These are phyloP conservation scores for Mucor ambiguus DNA, from an alignment of 371 early-diverging fungal species.

Conservation along the genomic window DNA sequence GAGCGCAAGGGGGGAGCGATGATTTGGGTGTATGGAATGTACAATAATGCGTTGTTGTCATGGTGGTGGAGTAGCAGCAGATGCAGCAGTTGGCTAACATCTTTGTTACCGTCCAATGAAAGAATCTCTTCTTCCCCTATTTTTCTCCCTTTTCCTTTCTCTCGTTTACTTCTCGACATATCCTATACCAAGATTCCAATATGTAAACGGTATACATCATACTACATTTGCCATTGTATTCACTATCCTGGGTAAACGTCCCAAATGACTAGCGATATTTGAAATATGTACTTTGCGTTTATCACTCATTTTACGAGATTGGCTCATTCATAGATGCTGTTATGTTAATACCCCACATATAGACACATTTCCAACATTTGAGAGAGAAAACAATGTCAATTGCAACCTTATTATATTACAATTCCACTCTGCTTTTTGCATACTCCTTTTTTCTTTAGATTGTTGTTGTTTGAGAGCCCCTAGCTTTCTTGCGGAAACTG, in stretches of 20 bases:
- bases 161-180: neutral
- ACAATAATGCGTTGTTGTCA: neutral
- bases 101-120: neutral
- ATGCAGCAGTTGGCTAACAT: neutral
- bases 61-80: neutral
- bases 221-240: neutral
- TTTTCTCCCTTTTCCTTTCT: slow-evolving; percentile 5
- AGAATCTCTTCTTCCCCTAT: neutral
- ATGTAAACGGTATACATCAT: neutral
- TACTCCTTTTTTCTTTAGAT: neutral
- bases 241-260: neutral
- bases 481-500: neutral
- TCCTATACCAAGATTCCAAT: neutral
- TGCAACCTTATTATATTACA: neutral
- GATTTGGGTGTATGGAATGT: neutral
- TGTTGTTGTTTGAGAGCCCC: neutral
- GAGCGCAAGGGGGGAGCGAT: neutral
- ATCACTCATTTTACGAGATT: neutral
- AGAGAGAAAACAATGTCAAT: slow-evolving; percentile 1
- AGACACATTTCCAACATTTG: neutral
- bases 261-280: neutral
- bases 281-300: neutral
- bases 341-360: neutral
- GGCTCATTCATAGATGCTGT: neutral
- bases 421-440: neutral